Percentiles rank a stretch among this genome's conserved stretches.
phyloP scores from a whole-genome alignment of 805 yeast genomes.

The Diddensiella caesifluorescens region DNA sequence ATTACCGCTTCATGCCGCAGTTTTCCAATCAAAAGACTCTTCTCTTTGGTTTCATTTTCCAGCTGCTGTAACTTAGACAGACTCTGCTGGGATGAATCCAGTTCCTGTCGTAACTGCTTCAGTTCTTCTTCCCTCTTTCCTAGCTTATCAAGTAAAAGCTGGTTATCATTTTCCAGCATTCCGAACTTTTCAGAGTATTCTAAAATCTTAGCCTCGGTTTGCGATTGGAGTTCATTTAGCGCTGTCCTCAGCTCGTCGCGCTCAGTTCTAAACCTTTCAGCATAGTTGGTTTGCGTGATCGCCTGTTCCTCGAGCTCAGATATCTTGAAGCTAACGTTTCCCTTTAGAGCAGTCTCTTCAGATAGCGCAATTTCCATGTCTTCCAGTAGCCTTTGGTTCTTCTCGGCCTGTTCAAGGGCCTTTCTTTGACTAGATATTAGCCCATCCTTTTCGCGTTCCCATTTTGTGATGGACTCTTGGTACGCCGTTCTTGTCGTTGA shows the following conservation, averaged over 20 bases:
- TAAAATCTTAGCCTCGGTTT: conserved; percentile 21
- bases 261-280: conserved; percentile 23
- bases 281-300: conserved; percentile 24
- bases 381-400: conserved; percentile 19
- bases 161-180: conserved; percentile 15
- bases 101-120: conserved; percentile 17
- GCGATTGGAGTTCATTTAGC: conserved; percentile 31
- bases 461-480: conserved; percentile 14
- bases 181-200: conserved; percentile 10
- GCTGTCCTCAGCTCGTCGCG: conserved; percentile 19
- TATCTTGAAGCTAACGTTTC: conserved; percentile 19
- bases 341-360: conserved; percentile 26
- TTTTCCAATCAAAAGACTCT: conserved; percentile 79
- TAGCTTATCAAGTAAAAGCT: conserved; percentile 9
- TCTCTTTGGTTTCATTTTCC: conserved; percentile 57
- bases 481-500: conserved; percentile 21
- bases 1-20: conserved; percentile 91
- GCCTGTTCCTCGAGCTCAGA: conserved; percentile 32
- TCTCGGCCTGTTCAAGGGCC: conserved; percentile 20
- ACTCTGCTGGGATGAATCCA: conserved; percentile 33
- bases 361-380: conserved; percentile 32
- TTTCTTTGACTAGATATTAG: conserved; percentile 25
- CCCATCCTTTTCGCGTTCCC: conserved; percentile 22
- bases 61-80: conserved; percentile 34
- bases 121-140: conserved; percentile 23